phyloP scores from a whole-genome alignment of 2,329 filamentous ascomycete genomes.

The Monascus ruber region DNA sequence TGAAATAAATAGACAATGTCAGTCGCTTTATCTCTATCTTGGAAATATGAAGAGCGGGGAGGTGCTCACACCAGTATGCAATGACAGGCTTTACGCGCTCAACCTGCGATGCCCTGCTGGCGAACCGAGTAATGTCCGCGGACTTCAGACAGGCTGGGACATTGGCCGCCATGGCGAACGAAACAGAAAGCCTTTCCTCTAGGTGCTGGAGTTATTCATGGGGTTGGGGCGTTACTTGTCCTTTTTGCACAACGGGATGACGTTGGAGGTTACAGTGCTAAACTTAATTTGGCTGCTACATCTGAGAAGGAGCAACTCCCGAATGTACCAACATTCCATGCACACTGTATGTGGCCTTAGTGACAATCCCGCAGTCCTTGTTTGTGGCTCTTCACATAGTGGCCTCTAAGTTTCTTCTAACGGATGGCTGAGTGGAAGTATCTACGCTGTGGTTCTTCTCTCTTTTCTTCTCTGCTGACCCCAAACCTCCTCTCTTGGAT shows the following conservation, averaged over 20 bases:
- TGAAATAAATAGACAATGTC: constrained; percentile 4
- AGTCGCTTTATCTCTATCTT: constrained; percentile 6
- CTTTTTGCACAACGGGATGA: constrained; percentile 8
- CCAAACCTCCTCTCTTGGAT: too few species aligned
- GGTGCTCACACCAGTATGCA: constrained; percentile 79
- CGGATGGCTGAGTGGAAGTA: too few species aligned
- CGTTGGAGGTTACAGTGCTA: constrained; percentile 6
- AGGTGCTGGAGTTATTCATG: not conserved
- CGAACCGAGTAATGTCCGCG: constrained; percentile 74
- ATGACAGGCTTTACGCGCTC: constrained; percentile 76
- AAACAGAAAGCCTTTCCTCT: not conserved
- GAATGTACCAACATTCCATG: too few species aligned
- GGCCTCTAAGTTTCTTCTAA: too few species aligned
- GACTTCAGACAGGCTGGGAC: constrained; percentile 64
- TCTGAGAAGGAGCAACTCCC: too few species aligned
- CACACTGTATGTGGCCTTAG: too few species aligned
- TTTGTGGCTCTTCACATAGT: too few species aligned
- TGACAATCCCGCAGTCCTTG: too few species aligned
- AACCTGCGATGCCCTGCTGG: constrained; percentile 72
- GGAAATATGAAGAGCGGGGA: not conserved
- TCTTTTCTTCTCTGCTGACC: too few species aligned
- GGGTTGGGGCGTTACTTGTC: not conserved
- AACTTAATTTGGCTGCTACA: not conserved
- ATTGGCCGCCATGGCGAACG: constrained; percentile 52
- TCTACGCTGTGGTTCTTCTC: too few species aligned